These are phyloP conservation scores for Debaryomyces singareniensis DNA, from an alignment of 1,139 yeast species.

Conservation along the genomic window DNA sequence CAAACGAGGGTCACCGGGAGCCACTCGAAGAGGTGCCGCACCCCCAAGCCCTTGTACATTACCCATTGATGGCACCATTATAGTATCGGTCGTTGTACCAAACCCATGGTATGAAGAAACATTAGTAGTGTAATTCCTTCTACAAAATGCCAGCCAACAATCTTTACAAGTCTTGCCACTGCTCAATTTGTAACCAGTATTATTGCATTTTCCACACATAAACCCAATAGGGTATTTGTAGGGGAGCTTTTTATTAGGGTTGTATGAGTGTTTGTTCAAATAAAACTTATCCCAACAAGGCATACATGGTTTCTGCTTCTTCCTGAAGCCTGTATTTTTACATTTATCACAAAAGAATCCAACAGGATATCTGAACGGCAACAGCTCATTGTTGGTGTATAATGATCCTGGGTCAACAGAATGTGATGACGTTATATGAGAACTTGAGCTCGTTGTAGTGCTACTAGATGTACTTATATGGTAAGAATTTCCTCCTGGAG, in stretches of 20 bases:
- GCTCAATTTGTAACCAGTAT: conserved; percentile 64
- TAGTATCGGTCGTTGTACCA: conserved; percentile 4
- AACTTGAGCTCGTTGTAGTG: too few relatives aligned
- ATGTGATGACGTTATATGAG: too few relatives aligned
- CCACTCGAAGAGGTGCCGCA: conserved; percentile 40
- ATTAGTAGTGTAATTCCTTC: conserved; percentile 18
- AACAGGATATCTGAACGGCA: conserved; percentile 52
- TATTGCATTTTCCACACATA: conserved; percentile 64
- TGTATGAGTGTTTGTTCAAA: conserved; percentile 24
- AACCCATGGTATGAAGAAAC: conserved; percentile 5
- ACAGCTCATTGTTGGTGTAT: conserved; percentile 25
- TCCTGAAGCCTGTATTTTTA: conserved; percentile 35
- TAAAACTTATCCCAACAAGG: conserved; percentile 33
- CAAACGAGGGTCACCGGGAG: conserved; percentile 78
- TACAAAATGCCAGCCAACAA: conserved; percentile 67
- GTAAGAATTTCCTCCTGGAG: too few relatives aligned
- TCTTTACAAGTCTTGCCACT: conserved; percentile 63
- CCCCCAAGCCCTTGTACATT: conserved; percentile 6
- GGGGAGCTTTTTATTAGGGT: conserved; percentile 34
- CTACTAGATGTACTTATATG: too few relatives aligned
- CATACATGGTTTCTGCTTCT: conserved; percentile 24
- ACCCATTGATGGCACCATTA: conserved; percentile 6
- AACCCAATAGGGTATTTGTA: conserved; percentile 54
- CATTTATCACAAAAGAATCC: conserved; percentile 35
- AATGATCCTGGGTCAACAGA: conserved; percentile 3